Percentiles rank a stretch among this genome's conserved stretches.
Evolutionary conservation across 805 yeast genomes (phyloP).

Genomic region (Metschnikowia picachoensis): DNA sequence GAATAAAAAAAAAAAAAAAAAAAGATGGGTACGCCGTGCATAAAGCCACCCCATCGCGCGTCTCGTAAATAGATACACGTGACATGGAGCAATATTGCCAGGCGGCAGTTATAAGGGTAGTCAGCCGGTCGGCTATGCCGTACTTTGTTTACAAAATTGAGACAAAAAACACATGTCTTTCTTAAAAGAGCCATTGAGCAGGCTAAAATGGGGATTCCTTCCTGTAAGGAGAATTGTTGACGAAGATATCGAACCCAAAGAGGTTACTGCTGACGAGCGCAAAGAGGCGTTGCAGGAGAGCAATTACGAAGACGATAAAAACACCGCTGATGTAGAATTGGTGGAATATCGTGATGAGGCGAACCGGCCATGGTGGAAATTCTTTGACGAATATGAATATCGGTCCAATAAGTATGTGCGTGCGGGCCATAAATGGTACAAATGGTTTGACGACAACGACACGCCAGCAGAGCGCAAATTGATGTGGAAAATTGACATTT

Average conservation of each 20-base stretch:
- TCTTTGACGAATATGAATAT: conserved; percentile 37
- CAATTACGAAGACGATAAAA: conserved; percentile 8
- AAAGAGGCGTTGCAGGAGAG: conserved; percentile 9
- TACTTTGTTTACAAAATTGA: neutral
- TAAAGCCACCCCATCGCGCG: neutral
- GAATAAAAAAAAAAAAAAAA: too few relatives aligned
- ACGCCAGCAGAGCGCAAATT: conserved; percentile 28
- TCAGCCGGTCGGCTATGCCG: too few relatives aligned
- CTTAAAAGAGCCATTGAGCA: conserved; percentile 13
- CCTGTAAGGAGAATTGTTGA: conserved; percentile 34
- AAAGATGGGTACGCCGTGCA: too few relatives aligned
- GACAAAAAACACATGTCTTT: conserved; percentile 5
- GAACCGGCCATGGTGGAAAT: conserved; percentile 46
- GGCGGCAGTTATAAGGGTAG: neutral
- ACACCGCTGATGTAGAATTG: neutral
- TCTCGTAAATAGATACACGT: conserved; percentile 7
- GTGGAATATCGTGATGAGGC: conserved; percentile 52
- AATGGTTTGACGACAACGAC: conserved; percentile 27
- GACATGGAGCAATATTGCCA: neutral
- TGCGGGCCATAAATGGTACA: conserved; percentile 22
- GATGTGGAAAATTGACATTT: conserved; percentile 28
- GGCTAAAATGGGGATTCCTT: conserved; percentile 32
- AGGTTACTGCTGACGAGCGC: neutral
- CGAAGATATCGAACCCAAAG: conserved; percentile 18
- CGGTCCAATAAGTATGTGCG: conserved; percentile 18